Evolutionary conservation across 768 basidiomycete genomes (phyloP), one percentile per base, ranked within the genome.

Genomic region (Macrolepiota albuminosa): DNA sequence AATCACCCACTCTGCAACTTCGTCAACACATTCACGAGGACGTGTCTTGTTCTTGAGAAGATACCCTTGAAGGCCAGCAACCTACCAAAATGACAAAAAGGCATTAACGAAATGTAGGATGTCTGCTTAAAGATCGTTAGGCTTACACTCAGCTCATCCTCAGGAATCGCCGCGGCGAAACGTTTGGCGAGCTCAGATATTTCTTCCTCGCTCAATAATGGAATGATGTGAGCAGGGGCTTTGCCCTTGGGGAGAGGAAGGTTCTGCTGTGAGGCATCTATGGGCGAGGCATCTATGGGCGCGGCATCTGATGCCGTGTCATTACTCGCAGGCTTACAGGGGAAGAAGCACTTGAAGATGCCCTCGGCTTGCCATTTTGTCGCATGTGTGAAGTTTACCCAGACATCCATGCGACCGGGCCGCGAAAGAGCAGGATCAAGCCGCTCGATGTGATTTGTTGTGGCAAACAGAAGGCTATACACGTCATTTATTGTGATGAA

Each of bases 311-410:
- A 24, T n/a, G 65, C 24, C 24, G 62, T 61, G 8, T 62, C 54
- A 16, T 66, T 59, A 42, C 69, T 58, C 21, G 73, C 60, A 55
- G 78, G 75, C 63, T 78, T 85, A 72, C 72, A 87, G 3, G 92
- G 91, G 87, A 94, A 94, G 85, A 94, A 94, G 72, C 90, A 92
- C 71, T 92, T 92, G 84, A 93, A 94, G 70, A 94, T 91, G 54
- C 90, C 91, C 72, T 93, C 91, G 14, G 92, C 92, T 68, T 94
- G 92, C 90, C 90, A 93, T 71, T 91, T 93, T 8, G 90, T 92
- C 6, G 92, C 91, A 68, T 94, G 87, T 54, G 88, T 87, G 74
- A 94, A 94, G 76, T 93, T 91, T 43, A 95, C 82, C 91, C 91
- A 93, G 16, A 95, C 87, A 67, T 93, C 93, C 89, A 93, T 92